Evolutionary conservation across 2,329 filamentous ascomycete genomes (phyloP).

Genomic region (Colletotrichum orbiculare): DNA sequence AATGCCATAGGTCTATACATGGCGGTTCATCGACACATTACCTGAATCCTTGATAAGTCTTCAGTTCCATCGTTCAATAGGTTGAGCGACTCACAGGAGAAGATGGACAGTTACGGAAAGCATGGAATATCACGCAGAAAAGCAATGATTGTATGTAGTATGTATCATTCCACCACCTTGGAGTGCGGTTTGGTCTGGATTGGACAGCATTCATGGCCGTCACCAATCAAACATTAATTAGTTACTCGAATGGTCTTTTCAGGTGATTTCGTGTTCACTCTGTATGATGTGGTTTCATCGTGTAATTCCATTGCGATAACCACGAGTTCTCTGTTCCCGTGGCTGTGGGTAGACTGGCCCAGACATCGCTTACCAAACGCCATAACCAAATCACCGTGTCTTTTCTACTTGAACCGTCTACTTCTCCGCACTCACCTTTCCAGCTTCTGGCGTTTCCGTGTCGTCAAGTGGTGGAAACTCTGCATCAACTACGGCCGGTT

Average conservation of each 20-base stretch:
- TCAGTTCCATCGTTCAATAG: slow-evolving; percentile 9
- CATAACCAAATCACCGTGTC: background rate
- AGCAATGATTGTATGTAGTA: slow-evolving; percentile 36
- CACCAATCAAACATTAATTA: slow-evolving; percentile 34
- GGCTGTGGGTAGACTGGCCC: too few species aligned
- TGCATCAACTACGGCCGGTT: slow-evolving; percentile 45
- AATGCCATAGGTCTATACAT: slow-evolving; percentile 30
- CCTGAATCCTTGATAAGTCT: slow-evolving; percentile 6
- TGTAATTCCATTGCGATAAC: background rate
- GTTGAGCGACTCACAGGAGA: slow-evolving; percentile 2
- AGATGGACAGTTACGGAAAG: slow-evolving; percentile 8
- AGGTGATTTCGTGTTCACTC: background rate
- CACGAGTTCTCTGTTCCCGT: too few species aligned
- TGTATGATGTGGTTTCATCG: too few species aligned
- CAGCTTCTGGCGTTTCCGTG: slow-evolving; percentile 19
- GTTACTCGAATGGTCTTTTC: slow-evolving; percentile 21
- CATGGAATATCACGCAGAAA: slow-evolving; percentile 35
- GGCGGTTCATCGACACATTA: slow-evolving; percentile 27
- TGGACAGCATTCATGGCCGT: slow-evolving; percentile 36
- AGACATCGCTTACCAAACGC: slow-evolving; percentile 12
- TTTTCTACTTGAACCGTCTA: background rate
- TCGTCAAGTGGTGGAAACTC: slow-evolving; percentile 47
- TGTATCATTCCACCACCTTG: slow-evolving; percentile 31
- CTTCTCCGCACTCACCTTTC: slow-evolving; percentile 5
- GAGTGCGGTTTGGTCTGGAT: slow-evolving; percentile 32